Base-by-base conservation (phyloP, 768 basidiomycete species). In the Agaricus sinodeliciosus region DNA sequence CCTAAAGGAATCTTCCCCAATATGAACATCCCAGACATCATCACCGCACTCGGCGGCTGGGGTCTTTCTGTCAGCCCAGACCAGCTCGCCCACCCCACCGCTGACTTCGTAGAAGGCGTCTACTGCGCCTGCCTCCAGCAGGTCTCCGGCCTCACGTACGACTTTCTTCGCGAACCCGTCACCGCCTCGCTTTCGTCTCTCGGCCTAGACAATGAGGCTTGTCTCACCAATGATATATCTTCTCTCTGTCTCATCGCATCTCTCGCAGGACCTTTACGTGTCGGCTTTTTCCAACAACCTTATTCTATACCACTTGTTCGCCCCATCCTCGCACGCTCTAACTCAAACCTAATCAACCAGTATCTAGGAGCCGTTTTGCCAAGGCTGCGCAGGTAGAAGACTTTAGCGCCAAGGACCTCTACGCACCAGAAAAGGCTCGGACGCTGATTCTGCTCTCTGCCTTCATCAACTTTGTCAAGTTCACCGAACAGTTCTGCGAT, bases 401-500 rank as follows among this genome's bases (percentile, higher is more conserved):
- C 64, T 94, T 95, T 65, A 83, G 76, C 57, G 72, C 87, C 49
- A 80, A 74, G 58, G 94, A 96, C 58, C 65, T 95, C 15, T 74
- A 75, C 51, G 75, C 72, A 43, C 94, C 94, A 1, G 85, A 90
- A 7, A 70, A 81, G 25, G 79, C 84, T 39, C 83, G 94, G 26
- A 89, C 91, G 0, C 76, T 85, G 26, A 74, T 79, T 48, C 73
- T 88, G 37, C 78, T 96, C 57, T 90, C 90, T 34, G 91, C 87
- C 2, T 87, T 95, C 59, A 90, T 94, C 73, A 96, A 96, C 69
- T 91, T 94, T 65, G 81, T 92, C 67, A 91, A 90, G 67, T 95
- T 94, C 66, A 84, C 83, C 12, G 87, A 85, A 59, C 87, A 90
- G 58, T 74, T 71, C 55, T 84, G 82, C 59, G 74, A 78, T 37